phyloP scores from a whole-genome alignment of 2,329 filamentous ascomycete species.

The Apiospora phragmitis region DNA sequence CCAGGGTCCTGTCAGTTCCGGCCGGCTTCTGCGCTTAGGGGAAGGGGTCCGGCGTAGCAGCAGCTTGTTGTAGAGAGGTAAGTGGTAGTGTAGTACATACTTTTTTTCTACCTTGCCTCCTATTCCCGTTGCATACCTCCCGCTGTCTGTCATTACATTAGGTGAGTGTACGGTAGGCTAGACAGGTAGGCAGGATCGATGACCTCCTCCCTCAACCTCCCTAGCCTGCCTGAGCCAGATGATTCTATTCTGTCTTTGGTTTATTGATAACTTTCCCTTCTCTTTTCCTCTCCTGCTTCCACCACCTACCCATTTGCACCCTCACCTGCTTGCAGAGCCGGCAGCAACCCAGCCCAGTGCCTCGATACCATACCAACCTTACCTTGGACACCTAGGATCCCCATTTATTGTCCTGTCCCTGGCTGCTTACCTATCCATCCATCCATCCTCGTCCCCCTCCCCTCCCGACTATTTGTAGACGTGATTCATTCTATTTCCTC shows the following conservation, averaged over 20 bases:
- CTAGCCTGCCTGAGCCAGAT: not conserved
- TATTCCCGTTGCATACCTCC: not conserved
- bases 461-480: not conserved
- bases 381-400: constrained; percentile 1
- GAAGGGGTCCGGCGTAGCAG: not conserved
- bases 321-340: not conserved
- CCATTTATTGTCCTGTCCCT: constrained; percentile 4
- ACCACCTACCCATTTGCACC: not conserved
- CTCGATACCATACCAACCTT: not conserved
- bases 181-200: not conserved
- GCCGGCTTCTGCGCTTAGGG: not conserved
- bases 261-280: not conserved
- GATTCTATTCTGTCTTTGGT: not conserved
- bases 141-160: not conserved
- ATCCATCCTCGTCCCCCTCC: not conserved
- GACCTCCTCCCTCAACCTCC: not conserved
- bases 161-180: not conserved
- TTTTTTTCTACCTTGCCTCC: not conserved
- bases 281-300: not conserved
- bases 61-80: not conserved
- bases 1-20: constrained; percentile 2
- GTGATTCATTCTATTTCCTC: constrained; percentile 1
- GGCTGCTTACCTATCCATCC: not conserved
- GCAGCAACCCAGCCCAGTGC: not conserved
- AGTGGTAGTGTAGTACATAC: not conserved